These are phyloP conservation scores for Citrus australasica DNA, from an alignment of 345 rosid genomes.

Conservation along the genomic window DNA sequence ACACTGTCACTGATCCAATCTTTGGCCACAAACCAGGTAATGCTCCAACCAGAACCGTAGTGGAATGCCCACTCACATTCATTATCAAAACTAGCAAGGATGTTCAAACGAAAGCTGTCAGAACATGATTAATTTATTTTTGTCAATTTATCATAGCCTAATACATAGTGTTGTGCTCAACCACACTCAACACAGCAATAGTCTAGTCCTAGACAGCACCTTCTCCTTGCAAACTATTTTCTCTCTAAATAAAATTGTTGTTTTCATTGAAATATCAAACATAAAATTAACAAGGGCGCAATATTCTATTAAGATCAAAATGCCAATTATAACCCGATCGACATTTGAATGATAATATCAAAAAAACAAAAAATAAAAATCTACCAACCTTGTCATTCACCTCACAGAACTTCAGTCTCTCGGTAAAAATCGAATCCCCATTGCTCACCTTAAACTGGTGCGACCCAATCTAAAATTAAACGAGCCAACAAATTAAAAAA, in stretches of 20 bases:
- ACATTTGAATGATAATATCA: background rate
- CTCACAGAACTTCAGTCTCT: conserved; percentile 88
- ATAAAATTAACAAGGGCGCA: background rate
- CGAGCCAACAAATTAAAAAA: background rate
- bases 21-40: background rate
- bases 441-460: conserved; percentile 98
- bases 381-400: conserved; percentile 77
- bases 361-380: background rate
- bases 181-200: background rate
- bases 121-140: background rate
- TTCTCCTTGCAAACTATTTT: background rate
- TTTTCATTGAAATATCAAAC: background rate
- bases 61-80: background rate
- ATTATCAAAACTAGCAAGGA: background rate
- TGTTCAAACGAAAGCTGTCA: background rate
- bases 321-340: background rate
- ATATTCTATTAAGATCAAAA: background rate
- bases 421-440: conserved; percentile 73
- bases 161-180: background rate
- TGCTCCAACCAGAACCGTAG: background rate
- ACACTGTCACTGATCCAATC: background rate
- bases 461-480: conserved; percentile 62
- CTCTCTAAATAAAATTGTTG: background rate
- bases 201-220: background rate
- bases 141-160: background rate